Percentiles rank a stretch among this genome's conserved stretches.
Evolutionary conservation across 345 rosid species (phyloP).

Genomic region (sweet orange (Citrus sinensis)): DNA sequence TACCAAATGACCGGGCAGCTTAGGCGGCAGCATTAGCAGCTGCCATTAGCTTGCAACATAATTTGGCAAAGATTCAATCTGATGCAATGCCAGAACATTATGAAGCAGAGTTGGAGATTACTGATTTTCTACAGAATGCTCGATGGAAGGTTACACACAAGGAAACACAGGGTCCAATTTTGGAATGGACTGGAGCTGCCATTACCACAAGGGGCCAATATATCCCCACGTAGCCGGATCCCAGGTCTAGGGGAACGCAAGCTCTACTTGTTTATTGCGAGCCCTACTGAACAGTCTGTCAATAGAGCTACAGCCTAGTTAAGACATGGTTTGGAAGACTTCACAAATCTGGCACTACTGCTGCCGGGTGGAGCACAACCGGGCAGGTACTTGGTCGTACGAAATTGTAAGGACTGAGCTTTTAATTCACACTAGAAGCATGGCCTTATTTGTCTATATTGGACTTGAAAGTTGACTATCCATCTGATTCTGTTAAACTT

Average conservation of each 20-base stretch:
- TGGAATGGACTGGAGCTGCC: conserved; percentile 95
- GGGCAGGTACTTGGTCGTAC: conserved; percentile 87
- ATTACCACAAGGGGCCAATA: conserved; percentile 90
- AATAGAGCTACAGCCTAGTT: conserved; percentile 85
- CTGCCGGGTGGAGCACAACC: conserved; percentile 93
- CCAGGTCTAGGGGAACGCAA: conserved; percentile 83
- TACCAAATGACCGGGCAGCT: conserved; percentile 67
- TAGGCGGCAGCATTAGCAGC: conserved; percentile 91
- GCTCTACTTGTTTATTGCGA: conserved; percentile 88
- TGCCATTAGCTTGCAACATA: conserved; percentile 81
- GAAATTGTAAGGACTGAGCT: conserved; percentile 45
- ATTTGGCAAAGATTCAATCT: conserved; percentile 90
- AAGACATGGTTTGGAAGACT: conserved; percentile 87
- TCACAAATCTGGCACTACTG: conserved; percentile 70
- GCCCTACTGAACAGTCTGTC: conserved; percentile 85
- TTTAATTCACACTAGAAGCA: conserved; percentile 1
- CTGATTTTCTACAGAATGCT: conserved; percentile 96
- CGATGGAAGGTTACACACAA: conserved; percentile 99
- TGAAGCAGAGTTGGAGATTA: conserved; percentile 94
- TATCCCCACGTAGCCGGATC: conserved; percentile 59
- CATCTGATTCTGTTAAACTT: not conserved
- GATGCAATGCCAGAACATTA: conserved; percentile 98
- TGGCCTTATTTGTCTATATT: not conserved
- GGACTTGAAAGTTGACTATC: not conserved
- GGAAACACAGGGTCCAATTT: conserved; percentile 96